A percentile compares a stretch with the other conserved stretches of the same genome.
phyloP scores from a whole-genome alignment of 73 alveolate genomes.

The Tetrahymena thermophila region DNA sequence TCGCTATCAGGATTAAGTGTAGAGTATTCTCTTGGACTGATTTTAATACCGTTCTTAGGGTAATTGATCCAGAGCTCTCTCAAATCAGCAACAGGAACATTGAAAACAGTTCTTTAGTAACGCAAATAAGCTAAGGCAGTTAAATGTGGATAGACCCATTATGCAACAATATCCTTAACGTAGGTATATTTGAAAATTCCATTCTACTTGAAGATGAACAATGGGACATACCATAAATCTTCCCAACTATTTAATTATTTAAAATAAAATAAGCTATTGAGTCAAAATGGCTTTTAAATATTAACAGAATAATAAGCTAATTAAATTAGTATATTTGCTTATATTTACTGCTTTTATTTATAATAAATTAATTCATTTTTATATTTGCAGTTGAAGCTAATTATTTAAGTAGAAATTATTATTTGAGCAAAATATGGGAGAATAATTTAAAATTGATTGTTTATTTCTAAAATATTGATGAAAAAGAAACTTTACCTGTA shows the following conservation, averaged over 20 bases:
- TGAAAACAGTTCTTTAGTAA: background rate
- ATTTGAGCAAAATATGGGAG: too few species aligned
- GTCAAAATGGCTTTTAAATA: background rate
- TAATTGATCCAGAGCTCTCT: background rate
- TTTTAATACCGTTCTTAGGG: background rate
- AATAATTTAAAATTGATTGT: background rate
- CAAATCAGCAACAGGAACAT: slow-evolving; percentile 1
- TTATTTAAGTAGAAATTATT: background rate
- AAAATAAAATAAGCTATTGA: background rate
- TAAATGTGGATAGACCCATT: slow-evolving; percentile 42
- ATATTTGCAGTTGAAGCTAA: too few species aligned
- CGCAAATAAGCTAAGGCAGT: slow-evolving; percentile 32
- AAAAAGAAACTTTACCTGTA: background rate
- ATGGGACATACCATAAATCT: slow-evolving; percentile 21
- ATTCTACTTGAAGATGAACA: slow-evolving; percentile 4
- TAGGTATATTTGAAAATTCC: slow-evolving; percentile 1
- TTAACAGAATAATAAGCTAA: too few species aligned
- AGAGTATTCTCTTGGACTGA: background rate
- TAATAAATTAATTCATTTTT: too few species aligned
- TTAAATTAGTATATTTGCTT: too few species aligned
- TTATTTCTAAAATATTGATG: background rate
- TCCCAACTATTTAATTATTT: background rate
- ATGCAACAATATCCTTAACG: slow-evolving; percentile 21
- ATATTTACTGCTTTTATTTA: too few species aligned
- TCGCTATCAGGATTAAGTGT: background rate